phyloP scores from a whole-genome alignment of 306 rosid species.

The Dalbergia oliveri region DNA sequence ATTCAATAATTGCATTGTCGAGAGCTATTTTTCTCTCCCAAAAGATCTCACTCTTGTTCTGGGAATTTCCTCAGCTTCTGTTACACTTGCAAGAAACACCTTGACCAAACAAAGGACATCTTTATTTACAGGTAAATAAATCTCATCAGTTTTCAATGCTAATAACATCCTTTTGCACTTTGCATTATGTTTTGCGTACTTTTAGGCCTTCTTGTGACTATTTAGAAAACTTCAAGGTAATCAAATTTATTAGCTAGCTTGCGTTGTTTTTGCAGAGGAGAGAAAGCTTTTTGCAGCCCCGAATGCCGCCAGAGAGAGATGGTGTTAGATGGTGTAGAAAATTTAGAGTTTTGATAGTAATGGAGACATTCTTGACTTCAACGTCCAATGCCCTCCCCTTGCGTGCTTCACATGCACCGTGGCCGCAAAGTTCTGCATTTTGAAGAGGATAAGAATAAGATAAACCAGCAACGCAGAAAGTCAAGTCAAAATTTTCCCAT shows the following conservation, averaged over 20 bases:
- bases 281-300: constrained; percentile 86
- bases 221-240: not conserved
- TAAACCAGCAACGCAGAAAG: constrained; percentile 39
- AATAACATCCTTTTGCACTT: constrained; percentile 7
- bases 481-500: constrained; percentile 34
- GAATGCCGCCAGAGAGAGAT: constrained; percentile 88
- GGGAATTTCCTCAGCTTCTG: constrained; percentile 81
- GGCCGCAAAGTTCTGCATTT: constrained; percentile 32
- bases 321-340: constrained; percentile 66
- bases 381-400: not conserved
- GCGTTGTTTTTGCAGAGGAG: constrained; percentile 70
- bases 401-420: constrained; percentile 28
- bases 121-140: constrained; percentile 76
- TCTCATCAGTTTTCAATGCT: not conserved
- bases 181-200: not conserved
- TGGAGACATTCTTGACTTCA: constrained; percentile 39
- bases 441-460: constrained; percentile 22
- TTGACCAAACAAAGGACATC: constrained; percentile 78
- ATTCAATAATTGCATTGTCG: constrained; percentile 76
- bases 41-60: constrained; percentile 38
- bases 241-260: too few relatives aligned
- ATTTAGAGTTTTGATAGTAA: constrained; percentile 51
- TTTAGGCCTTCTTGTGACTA: not conserved
- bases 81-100: constrained; percentile 85
- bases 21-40: constrained; percentile 50